These are phyloP conservation scores for Thraustochytrium striatum DNA, from an alignment of 352 stramenopile species.

Conservation along the genomic window DNA sequence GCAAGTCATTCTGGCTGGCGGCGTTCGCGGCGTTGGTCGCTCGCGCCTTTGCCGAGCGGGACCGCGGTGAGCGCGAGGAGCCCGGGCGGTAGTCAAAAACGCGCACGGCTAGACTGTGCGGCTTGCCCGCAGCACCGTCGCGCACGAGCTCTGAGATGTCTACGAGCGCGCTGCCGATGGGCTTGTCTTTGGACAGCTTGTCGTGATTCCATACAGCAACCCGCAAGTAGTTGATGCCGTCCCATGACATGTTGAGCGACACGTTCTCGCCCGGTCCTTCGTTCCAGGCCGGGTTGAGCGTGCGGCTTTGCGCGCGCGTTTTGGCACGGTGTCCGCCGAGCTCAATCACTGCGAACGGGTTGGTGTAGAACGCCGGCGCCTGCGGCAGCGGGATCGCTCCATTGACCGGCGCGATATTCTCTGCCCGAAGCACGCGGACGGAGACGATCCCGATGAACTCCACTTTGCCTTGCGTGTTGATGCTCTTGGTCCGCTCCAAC, in stretches of 20 bases:
- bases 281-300: constrained; percentile 34
- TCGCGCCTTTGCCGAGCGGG: no score
- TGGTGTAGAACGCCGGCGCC: constrained; percentile 24
- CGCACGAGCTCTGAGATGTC: constrained; percentile 27
- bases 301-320: constrained; percentile 2
- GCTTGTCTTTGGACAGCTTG: constrained; percentile 34
- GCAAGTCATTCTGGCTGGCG: no score
- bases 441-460: constrained; percentile 48
- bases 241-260: constrained; percentile 42
- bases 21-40: no score
- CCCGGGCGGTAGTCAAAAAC: constrained; percentile 23
- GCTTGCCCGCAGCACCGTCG: background rate
- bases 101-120: background rate
- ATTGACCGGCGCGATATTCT: background rate
- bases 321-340: constrained; percentile 2
- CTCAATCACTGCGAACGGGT: constrained; percentile 24
- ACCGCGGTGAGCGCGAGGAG: no score
- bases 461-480: constrained; percentile 12
- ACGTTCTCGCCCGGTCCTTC: constrained; percentile 43
- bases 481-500: background rate
- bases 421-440: constrained; percentile 5
- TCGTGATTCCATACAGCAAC: constrained; percentile 45
- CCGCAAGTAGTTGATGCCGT: background rate
- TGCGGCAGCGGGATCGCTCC: constrained; percentile 31
- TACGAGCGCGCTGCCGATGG: constrained; percentile 36